phyloP scores from a whole-genome alignment of 2,329 filamentous ascomycete species.

The Pseudogymnoascus sp. region DNA sequence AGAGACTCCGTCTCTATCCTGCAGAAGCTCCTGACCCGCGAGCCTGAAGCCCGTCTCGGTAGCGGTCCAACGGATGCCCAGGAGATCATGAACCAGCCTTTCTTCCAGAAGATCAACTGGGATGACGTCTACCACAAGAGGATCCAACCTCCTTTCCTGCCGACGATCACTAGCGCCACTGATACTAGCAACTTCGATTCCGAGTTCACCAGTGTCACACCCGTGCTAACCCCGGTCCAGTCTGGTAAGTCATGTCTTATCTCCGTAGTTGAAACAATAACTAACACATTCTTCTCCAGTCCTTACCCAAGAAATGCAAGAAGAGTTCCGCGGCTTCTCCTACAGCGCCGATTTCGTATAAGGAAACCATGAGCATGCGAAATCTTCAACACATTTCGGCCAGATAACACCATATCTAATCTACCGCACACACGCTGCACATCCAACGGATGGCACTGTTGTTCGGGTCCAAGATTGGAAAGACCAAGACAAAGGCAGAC shows the following conservation, averaged over 20 bases:
- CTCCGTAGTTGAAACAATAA: slow-evolving; percentile 12
- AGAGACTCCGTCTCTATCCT: slow-evolving; percentile 95
- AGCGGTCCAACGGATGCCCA: slow-evolving; percentile 95
- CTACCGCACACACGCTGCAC: not conserved
- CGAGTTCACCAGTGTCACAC: slow-evolving; percentile 97
- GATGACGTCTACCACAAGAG: slow-evolving; percentile 97
- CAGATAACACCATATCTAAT: not conserved
- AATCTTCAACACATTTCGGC: not conserved
- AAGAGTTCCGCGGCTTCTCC: slow-evolving; percentile 98
- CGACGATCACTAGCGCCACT: slow-evolving; percentile 81
- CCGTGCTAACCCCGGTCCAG: slow-evolving; percentile 92
- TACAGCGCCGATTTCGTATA: slow-evolving; percentile 47
- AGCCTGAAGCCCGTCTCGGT: slow-evolving; percentile 86
- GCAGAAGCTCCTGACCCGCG: slow-evolving; percentile 91
- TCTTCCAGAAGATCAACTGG: slow-evolving; percentile 98
- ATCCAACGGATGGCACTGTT: not conserved
- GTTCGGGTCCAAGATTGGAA: not conserved
- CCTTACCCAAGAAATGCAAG: slow-evolving; percentile 96
- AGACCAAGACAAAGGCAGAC: not conserved
- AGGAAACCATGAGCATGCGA: slow-evolving; percentile 10
- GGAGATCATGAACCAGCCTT: slow-evolving; percentile 97
- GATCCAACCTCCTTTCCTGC: slow-evolving; percentile 80
- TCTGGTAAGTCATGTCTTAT: slow-evolving; percentile 62
- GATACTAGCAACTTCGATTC: slow-evolving; percentile 99
- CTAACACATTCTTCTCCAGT: slow-evolving; percentile 46